phyloP scores from a whole-genome alignment of 2,329 filamentous ascomycete genomes.

The Cladophialophora immunda region DNA sequence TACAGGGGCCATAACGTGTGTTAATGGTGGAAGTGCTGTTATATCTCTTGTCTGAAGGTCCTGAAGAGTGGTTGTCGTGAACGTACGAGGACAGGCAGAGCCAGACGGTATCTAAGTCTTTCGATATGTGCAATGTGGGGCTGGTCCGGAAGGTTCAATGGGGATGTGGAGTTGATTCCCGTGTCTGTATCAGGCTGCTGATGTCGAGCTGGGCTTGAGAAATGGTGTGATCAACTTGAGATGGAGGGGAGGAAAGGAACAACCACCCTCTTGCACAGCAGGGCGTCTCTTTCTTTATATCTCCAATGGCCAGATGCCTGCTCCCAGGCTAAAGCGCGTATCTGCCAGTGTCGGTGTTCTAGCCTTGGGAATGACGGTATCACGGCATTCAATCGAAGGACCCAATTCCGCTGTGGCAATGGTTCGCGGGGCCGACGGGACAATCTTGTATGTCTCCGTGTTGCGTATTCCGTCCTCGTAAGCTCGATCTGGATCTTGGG shows the following conservation, averaged over 20 bases:
- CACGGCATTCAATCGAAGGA: neutral
- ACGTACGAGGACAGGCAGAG: neutral
- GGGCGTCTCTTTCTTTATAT: neutral
- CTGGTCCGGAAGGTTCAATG: conserved; percentile 7
- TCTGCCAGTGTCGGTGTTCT: neutral
- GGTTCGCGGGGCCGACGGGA: neutral
- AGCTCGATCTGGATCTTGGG: neutral
- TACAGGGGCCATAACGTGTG: conserved; percentile 17
- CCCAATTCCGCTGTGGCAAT: conserved; percentile 1
- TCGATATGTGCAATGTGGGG: conserved; percentile 13
- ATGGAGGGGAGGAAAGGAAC: neutral
- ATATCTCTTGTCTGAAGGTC: neutral
- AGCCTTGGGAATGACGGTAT: neutral
- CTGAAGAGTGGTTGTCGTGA: neutral
- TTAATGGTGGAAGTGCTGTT: neutral
- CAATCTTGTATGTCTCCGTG: neutral
- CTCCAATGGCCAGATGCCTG: neutral
- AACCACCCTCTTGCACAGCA: neutral
- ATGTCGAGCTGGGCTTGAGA: neutral
- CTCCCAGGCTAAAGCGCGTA: neutral
- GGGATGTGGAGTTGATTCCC: conserved; percentile 21
- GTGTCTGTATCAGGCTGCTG: conserved; percentile 3
- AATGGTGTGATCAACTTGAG: conserved; percentile 14
- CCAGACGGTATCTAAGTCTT: neutral
- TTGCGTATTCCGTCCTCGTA: neutral